Conservation (phyloP, 768 basidiomycete species). For the Lanmaoa pseudosensibilis region DNA sequence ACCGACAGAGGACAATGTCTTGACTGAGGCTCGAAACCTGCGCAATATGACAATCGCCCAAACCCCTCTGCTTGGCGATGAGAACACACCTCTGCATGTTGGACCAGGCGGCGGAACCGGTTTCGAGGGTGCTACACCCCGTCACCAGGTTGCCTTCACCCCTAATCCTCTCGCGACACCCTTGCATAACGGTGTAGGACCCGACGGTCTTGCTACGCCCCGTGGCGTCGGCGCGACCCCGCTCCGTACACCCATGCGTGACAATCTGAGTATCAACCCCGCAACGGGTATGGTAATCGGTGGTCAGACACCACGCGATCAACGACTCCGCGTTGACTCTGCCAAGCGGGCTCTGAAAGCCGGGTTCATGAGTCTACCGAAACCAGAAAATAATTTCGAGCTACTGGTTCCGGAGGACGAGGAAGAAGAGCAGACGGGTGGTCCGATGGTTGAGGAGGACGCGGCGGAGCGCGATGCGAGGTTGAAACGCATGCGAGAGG, state of each 20-base stretch:
- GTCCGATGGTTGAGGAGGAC: conserved; percentile 63
- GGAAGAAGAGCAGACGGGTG: conserved; percentile 42
- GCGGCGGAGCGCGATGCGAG: conserved; percentile 89
- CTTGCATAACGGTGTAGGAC: conserved; percentile 47
- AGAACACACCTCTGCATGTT: conserved; percentile 91
- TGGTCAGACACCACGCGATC: conserved; percentile 76
- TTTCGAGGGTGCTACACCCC: conserved; percentile 94
- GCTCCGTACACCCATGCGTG: conserved; percentile 91
- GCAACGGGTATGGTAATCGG: conserved; percentile 53
- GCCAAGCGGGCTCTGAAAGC: conserved; percentile 76
- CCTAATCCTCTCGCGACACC: conserved; percentile 97
- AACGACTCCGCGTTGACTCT: conserved; percentile 58
- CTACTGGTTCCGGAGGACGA: conserved; percentile 89
- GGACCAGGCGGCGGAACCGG: conserved; percentile 80
- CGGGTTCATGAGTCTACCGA: conserved; percentile 82
- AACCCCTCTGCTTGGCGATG: conserved; percentile 93
- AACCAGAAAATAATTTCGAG: conserved; percentile 97
- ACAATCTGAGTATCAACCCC: conserved; percentile 87
- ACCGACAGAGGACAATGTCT: conserved; percentile 83
- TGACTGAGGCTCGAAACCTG: conserved; percentile 93
- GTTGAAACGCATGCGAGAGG: conserved; percentile 61
- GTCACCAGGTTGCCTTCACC: conserved; percentile 84
- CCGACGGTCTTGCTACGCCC: conserved; percentile 54
- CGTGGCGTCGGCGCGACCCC: conserved; percentile 68
- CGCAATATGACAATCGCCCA: conserved; percentile 91